Evolutionary conservation across 2,329 filamentous ascomycete genomes (phyloP), one percentile per base, ranked within the genome.

Genomic region (Sporothrix mexicana): DNA sequence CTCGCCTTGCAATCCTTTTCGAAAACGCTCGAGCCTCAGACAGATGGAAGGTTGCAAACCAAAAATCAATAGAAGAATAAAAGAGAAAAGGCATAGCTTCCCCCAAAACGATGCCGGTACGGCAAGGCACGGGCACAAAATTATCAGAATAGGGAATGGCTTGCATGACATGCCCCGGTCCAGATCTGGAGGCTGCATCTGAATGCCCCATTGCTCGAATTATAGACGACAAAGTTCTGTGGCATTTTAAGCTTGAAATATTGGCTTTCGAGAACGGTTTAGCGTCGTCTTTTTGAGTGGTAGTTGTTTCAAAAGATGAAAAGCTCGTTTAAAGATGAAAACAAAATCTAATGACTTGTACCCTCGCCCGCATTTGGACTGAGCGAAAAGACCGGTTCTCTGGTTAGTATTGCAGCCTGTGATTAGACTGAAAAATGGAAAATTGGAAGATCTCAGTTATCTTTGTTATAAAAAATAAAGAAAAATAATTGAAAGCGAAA

Each of bases 241-340:
- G 55, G 55, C 55, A 23, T 25, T 57, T 57, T 30, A 30, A 57
- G 55, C 55, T 57, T 57, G 55, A 57, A 57, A 30, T 57, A 36
- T 57, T 57, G 23, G 55, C 55, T 30, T 23, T 57, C 55, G 55
- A 23, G 55, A 23, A 57, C 23, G 13, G 6, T 1, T 30, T 30
- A 30, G 55, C 55, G 55, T 13, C 30, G 13, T 13, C 23, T 57
- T 30, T 6, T 15, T 57, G 55, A 15, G 23, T 57, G 55, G 23
- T 7, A 23, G 10, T 23, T 13, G 20, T 57, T 23, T 1, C 15
- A 15, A 57, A 13, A 57, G 55, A 3, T 7, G 15, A 23, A 30
- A 3, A 57, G 12, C 30, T 25, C 0, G 23, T 57, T 7, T 25
- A 25, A 57, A 30, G 30, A 10, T 20, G 51, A 53, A 53, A 47